Conservation (phyloP, 495 filamentous ascomycete species). For the Paragyromitra xinjiangensis region DNA sequence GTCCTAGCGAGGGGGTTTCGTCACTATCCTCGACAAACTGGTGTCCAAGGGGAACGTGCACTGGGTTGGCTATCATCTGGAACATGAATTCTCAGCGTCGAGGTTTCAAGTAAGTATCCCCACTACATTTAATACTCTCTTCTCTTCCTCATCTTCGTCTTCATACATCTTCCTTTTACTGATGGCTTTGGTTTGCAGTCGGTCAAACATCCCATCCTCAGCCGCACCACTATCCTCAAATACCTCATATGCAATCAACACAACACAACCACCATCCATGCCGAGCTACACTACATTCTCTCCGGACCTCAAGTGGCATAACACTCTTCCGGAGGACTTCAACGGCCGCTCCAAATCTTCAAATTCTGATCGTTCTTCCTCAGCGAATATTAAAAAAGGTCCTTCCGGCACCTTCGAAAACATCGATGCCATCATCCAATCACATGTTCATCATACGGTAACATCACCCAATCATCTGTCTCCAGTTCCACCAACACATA, state of each 20-base stretch:
- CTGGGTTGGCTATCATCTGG: slow-evolving; percentile 38
- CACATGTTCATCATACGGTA: slow-evolving; percentile 48
- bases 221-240: slow-evolving; percentile 42
- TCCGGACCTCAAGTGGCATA: slow-evolving; percentile 57
- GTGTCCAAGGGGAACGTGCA: slow-evolving; percentile 48
- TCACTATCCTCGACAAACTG: slow-evolving; percentile 32
- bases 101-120: slow-evolving; percentile 45
- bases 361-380: slow-evolving; percentile 26
- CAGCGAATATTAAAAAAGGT: slow-evolving; percentile 39
- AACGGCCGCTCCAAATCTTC: slow-evolving; percentile 44
- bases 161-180: slow-evolving; percentile 17
- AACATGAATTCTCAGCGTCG: slow-evolving; percentile 50
- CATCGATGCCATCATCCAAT: slow-evolving; percentile 51
- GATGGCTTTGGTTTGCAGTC: slow-evolving; percentile 20
- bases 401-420: slow-evolving; percentile 48
- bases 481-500: slow-evolving; percentile 47
- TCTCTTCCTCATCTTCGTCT: slow-evolving; percentile 12
- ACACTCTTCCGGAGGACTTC: slow-evolving; percentile 56
- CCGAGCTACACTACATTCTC: slow-evolving; percentile 44
- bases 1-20: slow-evolving; percentile 45
- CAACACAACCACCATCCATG: slow-evolving; percentile 41
- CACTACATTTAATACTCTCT: not conserved
- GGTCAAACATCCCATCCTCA: slow-evolving; percentile 46
- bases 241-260: slow-evolving; percentile 31
- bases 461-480: slow-evolving; percentile 43